Evolutionary conservation across 106 monocot genomes (phyloP).

Genomic region (Triglochin maritima): DNA sequence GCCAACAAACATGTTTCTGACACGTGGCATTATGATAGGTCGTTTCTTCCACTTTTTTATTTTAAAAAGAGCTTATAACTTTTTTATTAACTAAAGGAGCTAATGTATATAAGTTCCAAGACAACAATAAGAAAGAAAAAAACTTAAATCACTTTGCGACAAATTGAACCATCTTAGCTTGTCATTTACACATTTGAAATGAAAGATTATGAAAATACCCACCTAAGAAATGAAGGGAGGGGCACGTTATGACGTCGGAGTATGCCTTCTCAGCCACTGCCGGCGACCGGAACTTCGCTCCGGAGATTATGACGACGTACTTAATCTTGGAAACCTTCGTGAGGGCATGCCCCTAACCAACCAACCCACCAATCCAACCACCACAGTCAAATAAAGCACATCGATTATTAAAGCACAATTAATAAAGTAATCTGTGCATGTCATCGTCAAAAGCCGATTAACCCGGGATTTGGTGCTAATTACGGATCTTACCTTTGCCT

Average conservation of each 20-base stretch:
- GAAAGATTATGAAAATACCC: slow-evolving; percentile 1
- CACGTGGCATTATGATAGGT: too few species aligned
- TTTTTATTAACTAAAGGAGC: too few species aligned
- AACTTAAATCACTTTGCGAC: too few species aligned
- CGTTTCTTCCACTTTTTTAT: too few species aligned
- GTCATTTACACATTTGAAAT: too few species aligned
- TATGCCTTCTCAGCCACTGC: slow-evolving; percentile 23
- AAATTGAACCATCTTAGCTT: too few species aligned
- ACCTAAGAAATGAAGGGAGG: slow-evolving; percentile 33
- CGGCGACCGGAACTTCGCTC: slow-evolving; percentile 26
- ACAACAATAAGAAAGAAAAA: too few species aligned
- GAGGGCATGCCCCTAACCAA: slow-evolving; percentile 21
- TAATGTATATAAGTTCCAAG: too few species aligned
- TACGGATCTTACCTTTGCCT: slow-evolving; percentile 41
- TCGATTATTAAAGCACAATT: not conserved
- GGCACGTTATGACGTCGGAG: slow-evolving; percentile 10
- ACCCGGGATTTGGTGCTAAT: not conserved
- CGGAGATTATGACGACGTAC: slow-evolving; percentile 25
- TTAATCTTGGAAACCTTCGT: slow-evolving; percentile 32
- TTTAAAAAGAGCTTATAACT: too few species aligned
- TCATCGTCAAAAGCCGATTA: not conserved
- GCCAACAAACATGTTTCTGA: too few species aligned
- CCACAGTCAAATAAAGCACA: too few species aligned
- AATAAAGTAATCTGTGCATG: not conserved
- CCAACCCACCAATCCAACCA: too few species aligned